Evolutionary conservation across 352 stramenopile genomes (phyloP).

Genomic region (Elongisporangium undulatum): DNA sequence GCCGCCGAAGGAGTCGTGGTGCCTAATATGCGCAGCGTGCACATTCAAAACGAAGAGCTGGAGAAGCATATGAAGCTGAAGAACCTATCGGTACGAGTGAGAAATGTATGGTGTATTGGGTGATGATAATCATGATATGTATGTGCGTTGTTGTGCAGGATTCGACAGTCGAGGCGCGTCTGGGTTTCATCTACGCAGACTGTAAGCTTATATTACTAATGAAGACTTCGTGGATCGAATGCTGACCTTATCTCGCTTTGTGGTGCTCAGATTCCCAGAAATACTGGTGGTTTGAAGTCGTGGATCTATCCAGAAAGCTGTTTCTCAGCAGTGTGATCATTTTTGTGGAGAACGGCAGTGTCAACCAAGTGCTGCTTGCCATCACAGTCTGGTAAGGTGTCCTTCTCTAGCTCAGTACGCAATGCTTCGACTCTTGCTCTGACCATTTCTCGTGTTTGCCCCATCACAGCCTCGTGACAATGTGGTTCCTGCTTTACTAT

Average conservation of each 20-base stretch:
- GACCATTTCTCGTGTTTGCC: not conserved
- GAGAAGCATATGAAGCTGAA: slow-evolving; percentile 73
- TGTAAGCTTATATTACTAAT: slow-evolving; percentile 26
- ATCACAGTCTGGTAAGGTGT: slow-evolving; percentile 50
- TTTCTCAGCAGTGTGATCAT: slow-evolving; percentile 71
- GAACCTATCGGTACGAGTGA: slow-evolving; percentile 68
- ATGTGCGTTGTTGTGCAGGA: too few relatives aligned
- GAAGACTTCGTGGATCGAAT: not conserved
- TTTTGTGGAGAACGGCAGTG: slow-evolving; percentile 66
- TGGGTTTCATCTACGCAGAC: slow-evolving; percentile 79
- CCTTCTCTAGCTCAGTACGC: not conserved
- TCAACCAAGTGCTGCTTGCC: slow-evolving; percentile 63
- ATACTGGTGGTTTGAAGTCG: slow-evolving; percentile 83
- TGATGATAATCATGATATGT: too few relatives aligned
- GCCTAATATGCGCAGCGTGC: slow-evolving; percentile 40
- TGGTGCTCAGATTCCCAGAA: slow-evolving; percentile 36
- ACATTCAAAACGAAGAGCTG: slow-evolving; percentile 64
- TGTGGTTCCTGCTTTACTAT: slow-evolving; percentile 79
- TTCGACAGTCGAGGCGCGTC: slow-evolving; percentile 52
- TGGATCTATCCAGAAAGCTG: slow-evolving; percentile 74
- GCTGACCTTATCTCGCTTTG: slow-evolving; percentile 5
- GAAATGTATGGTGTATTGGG: too few relatives aligned
- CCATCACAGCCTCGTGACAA: slow-evolving; percentile 42
- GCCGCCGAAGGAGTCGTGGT: slow-evolving; percentile 38
- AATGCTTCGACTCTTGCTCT: not conserved